Evolutionary conservation across 345 rosid species (phyloP).

Genomic region (Aegle marmelos): DNA sequence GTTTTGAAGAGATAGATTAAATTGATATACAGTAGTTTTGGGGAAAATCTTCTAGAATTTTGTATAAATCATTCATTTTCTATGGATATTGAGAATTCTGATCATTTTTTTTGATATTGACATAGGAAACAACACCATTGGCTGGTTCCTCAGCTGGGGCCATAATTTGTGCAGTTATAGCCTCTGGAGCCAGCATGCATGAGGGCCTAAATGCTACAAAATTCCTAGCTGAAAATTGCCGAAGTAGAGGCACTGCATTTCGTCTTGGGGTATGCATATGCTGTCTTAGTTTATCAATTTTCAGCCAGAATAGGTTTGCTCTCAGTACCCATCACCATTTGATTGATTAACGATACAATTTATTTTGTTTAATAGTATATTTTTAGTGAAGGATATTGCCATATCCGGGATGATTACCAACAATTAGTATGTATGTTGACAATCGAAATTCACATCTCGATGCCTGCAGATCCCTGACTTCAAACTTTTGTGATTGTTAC

Average conservation of each 20-base stretch:
- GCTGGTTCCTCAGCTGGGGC: constrained; percentile 98
- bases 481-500: neutral
- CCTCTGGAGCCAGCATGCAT: constrained; percentile 74
- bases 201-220: constrained; percentile 75
- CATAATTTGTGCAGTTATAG: constrained; percentile 75
- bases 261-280: constrained; percentile 77
- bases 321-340: neutral
- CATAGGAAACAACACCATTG: constrained; percentile 85
- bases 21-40: neutral
- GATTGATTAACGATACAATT: neutral
- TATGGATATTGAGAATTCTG: neutral
- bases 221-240: constrained; percentile 67
- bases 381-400: neutral
- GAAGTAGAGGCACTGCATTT: constrained; percentile 85
- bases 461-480: neutral
- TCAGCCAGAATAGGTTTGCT: neutral
- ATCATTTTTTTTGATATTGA: neutral
- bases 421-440: neutral
- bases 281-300: neutral
- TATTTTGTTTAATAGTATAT: neutral
- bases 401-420: neutral
- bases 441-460: neutral
- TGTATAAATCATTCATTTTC: neutral
- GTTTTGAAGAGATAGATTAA: neutral
- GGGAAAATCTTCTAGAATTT: neutral